Conservation (phyloP, 176 grass and related monocot genomes). For the Aegilops speltoides region DNA sequence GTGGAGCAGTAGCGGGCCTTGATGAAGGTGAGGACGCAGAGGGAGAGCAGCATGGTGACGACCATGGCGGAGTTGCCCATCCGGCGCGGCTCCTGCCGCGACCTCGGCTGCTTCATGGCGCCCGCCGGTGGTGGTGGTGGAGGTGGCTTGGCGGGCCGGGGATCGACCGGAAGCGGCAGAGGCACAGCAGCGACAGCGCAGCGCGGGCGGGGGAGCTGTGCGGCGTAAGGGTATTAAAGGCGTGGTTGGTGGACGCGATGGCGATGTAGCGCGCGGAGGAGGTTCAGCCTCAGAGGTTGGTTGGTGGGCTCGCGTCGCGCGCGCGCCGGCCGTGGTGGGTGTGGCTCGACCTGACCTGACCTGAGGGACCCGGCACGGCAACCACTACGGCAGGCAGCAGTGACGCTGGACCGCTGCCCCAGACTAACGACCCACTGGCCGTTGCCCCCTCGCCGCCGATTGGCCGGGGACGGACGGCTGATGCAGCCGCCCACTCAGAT, state of each 20-base stretch:
- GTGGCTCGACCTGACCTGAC: not conserved
- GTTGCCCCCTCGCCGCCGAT: not conserved
- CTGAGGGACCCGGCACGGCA: constrained; percentile 6
- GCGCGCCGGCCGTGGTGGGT: constrained; percentile 9
- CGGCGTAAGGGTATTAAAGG: constrained; percentile 21
- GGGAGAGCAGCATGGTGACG: constrained; percentile 60
- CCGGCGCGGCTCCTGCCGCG: constrained; percentile 43
- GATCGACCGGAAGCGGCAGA: too few species aligned
- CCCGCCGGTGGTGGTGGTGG: not conserved
- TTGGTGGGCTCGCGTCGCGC: not conserved
- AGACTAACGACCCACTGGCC: not conserved
- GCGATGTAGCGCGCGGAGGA: constrained; percentile 18
- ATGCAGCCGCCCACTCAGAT: too few species aligned
- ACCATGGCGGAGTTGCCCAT: constrained; percentile 57
- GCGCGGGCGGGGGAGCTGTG: not conserved
- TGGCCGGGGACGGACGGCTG: not conserved
- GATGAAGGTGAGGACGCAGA: constrained; percentile 67
- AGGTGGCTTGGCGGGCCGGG: too few species aligned
- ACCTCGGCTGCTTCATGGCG: constrained; percentile 44
- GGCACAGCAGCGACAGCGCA: too few species aligned
- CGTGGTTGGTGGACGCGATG: not conserved
- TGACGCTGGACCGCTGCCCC: not conserved
- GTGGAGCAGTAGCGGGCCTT: constrained; percentile 63
- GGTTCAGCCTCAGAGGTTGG: constrained; percentile 13
- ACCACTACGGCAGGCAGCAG: not conserved